Conservation (phyloP, 2,329 filamentous ascomycete genomes). For the Aureobasidium vineae region DNA sequence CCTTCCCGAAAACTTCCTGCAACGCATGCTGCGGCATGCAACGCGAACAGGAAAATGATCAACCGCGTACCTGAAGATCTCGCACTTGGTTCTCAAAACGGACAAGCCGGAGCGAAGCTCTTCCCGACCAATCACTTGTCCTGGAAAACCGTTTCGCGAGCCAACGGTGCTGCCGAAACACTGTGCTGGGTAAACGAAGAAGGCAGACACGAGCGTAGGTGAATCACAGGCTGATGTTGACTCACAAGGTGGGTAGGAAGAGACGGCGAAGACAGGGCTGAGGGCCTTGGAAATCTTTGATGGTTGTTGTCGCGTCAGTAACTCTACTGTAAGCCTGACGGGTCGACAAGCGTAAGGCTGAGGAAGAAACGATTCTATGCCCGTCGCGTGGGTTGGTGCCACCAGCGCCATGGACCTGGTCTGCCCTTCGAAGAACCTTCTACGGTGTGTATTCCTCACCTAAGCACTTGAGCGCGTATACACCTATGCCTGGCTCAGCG, state of each 20-base stretch:
- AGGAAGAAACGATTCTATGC: not conserved
- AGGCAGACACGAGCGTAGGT: not conserved
- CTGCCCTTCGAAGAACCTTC: not conserved
- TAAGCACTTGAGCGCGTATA: not conserved
- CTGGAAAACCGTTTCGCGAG: not conserved
- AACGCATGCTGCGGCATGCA: too few relatives aligned
- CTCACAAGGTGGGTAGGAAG: not conserved
- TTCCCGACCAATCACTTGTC: not conserved
- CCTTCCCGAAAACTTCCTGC: not conserved
- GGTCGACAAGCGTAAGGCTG: too few relatives aligned
- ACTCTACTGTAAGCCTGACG: too few relatives aligned
- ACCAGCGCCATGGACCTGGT: not conserved
- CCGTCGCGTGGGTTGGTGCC: not conserved
- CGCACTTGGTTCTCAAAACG: not conserved
- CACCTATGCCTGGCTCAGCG: too few relatives aligned
- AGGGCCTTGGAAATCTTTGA: not conserved
- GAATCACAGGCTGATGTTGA: not conserved
- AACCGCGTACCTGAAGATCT: not conserved
- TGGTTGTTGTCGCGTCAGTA: not conserved
- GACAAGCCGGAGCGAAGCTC: not conserved
- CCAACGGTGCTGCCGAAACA: not conserved
- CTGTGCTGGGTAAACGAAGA: not conserved
- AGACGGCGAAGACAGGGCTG: not conserved
- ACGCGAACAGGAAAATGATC: conserved; percentile 21
- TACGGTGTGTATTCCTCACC: not conserved